Conservation (phyloP, 1,284 basidiomycete genomes). For the Apiotrichum mycotoxinovorans region DNA sequence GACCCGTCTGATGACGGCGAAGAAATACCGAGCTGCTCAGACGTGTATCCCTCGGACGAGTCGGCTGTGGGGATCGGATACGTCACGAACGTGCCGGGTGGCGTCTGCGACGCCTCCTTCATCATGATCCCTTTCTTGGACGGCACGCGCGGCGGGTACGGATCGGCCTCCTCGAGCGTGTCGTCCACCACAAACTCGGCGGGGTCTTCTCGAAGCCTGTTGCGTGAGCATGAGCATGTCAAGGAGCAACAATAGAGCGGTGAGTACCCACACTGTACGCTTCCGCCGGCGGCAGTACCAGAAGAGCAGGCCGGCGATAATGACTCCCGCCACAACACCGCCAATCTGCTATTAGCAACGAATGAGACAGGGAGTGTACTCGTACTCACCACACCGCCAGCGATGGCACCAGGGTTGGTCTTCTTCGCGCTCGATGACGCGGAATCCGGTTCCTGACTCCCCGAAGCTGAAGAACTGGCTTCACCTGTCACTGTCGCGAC, state of each 20-base stretch:
- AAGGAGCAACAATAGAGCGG: too few relatives aligned
- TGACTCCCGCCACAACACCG: neutral
- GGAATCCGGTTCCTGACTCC: too few relatives aligned
- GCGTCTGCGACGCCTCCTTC: neutral
- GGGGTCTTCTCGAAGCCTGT: neutral
- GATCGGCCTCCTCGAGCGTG: neutral
- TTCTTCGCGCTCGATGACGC: neutral
- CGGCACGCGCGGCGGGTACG: neutral
- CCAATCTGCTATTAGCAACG: neutral
- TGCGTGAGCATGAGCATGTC: neutral
- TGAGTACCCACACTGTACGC: neutral
- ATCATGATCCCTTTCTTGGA: neutral
- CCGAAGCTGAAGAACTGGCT: too few relatives aligned
- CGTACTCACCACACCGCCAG: neutral
- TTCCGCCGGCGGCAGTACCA: neutral
- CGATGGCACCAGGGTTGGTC: neutral
- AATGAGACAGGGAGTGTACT: too few relatives aligned
- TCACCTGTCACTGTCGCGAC: too few relatives aligned
- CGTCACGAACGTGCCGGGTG: neutral
- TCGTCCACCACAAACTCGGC: neutral
- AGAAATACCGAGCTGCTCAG: neutral
- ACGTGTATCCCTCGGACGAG: neutral
- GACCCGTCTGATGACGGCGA: neutral
- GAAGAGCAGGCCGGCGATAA: neutral
- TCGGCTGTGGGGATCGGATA: neutral